phyloP scores from a whole-genome alignment of 192 early-diverging fungal species.

The Linderina pennispora region DNA sequence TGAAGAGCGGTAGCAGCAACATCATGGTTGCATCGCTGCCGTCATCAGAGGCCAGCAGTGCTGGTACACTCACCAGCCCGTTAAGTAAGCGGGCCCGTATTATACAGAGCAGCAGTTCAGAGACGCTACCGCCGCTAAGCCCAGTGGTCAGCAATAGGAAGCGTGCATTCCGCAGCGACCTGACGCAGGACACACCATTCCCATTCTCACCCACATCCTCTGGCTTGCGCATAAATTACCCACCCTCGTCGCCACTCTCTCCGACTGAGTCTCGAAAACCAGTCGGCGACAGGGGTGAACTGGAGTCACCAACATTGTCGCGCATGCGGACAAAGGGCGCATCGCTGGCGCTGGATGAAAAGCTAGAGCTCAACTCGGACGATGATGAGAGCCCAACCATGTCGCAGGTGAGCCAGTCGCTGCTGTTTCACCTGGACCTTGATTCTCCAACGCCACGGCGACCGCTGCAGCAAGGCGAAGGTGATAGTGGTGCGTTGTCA shows the following conservation, averaged over 20 bases:
- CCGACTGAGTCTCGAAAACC: no score
- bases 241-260: conserved; percentile 42
- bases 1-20: conserved; percentile 3
- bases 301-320: conserved; percentile 40
- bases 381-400: conserved; percentile 41
- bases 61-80: conserved; percentile 22
- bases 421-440: conserved; percentile 41
- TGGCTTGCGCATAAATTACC: conserved; percentile 36
- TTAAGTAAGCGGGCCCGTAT: conserved; percentile 41
- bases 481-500: no score
- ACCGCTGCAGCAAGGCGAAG: no score
- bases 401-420: conserved; percentile 41
- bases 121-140: conserved; percentile 45
- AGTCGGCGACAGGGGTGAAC: conserved; percentile 31
- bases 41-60: no score
- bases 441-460: conserved; percentile 31
- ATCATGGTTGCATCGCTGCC: no score
- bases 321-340: conserved; percentile 30
- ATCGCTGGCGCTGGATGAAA: conserved; percentile 26
- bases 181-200: conserved; percentile 23
- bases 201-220: conserved; percentile 39
- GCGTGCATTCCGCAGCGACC: conserved; percentile 22
- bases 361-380: conserved; percentile 12
- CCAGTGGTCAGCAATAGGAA: conserved; percentile 45
- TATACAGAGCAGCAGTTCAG: conserved; percentile 37